Evolutionary conservation across 345 rosid species (phyloP), one percentile per base, ranked within the genome.

Genomic region (Corchorus olitorius): DNA sequence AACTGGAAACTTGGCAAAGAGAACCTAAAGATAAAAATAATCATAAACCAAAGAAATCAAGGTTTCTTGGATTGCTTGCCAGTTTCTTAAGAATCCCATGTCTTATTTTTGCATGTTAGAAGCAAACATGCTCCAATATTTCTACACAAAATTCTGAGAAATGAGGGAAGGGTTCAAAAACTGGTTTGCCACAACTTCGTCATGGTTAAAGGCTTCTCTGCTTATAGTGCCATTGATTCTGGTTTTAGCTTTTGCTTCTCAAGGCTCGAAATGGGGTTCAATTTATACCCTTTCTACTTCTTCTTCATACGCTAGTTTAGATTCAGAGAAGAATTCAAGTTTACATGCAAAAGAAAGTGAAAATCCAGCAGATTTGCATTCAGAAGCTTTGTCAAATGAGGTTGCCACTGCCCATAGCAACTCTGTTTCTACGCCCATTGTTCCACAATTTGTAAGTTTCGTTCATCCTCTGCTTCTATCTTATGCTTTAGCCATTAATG

Each of bases 191-290:
- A 49, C 3, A 2, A 12, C 53, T 49, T 70, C 83, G 4, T 20
- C 35, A 19, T 84, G 84, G 13, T 20, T 70, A 64, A 86, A 79
- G 78, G 86, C 87, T 49, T 66, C 88, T 37, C 34, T 84, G 75
- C 53, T 88, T 67, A 58, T 88, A 81, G 81, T 81, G 67, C 93
- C 91, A n/a, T 70, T 89, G 27, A 39, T 88, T 12, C 55, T 88
- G 17, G 78, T 83, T 20, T 76, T 84, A 63, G 80, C 78, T 64
- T 78, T 81, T 35, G 75, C 86, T 62, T 76, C 70, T 41, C 55
- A 71, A 60, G 46, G 68, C 12, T 35, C 48, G n/a, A 62, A 37
- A 37, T 60, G 37, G 66, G 61, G 66, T 65, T 70, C 73, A 17
- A 61, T 45, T 45, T 45, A 45, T 45, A 45, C 9, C 8, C 48